Conservation (phyloP, 768 basidiomycete genomes). For the Trametes cinnabarina region DNA sequence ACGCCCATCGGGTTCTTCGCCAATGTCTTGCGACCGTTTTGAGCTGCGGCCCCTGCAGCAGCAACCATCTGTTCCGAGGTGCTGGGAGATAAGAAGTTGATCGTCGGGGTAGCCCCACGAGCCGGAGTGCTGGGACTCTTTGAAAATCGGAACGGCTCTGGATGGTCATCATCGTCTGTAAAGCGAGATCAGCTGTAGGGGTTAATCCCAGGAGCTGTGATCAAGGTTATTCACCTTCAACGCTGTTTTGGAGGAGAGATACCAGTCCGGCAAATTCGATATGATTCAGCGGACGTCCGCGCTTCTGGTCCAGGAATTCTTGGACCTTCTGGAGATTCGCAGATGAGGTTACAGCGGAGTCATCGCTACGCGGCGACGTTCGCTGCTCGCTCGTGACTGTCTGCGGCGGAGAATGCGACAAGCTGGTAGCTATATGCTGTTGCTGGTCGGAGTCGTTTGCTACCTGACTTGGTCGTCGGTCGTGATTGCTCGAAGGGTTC, state of each 20-base stretch:
- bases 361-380: slow-evolving; percentile 15
- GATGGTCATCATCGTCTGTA: slow-evolving; percentile 35
- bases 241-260: slow-evolving; percentile 51
- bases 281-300: slow-evolving; percentile 46
- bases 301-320: slow-evolving; percentile 46
- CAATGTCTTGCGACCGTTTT: slow-evolving; percentile 52
- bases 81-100: slow-evolving; percentile 22
- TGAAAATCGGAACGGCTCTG: slow-evolving; percentile 64
- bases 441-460: not conserved
- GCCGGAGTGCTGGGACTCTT: slow-evolving; percentile 41
- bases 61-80: slow-evolving; percentile 18
- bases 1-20: slow-evolving; percentile 71
- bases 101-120: slow-evolving; percentile 36
- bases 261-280: slow-evolving; percentile 56
- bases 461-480: not conserved
- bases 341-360: slow-evolving; percentile 7
- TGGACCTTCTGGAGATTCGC: slow-evolving; percentile 17
- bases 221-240: slow-evolving; percentile 39
- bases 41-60: slow-evolving; percentile 20
- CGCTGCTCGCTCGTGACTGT: slow-evolving; percentile 4
- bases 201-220: not conserved
- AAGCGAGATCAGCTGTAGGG: slow-evolving; percentile 11
- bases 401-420: slow-evolving; percentile 4
- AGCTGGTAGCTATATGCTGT: not conserved
- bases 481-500: not conserved